Percentiles rank a stretch among this genome's conserved stretches.
These are phyloP conservation scores for Pistacia atlantica DNA, from an alignment of 345 rosid species.

Conservation along the genomic window DNA sequence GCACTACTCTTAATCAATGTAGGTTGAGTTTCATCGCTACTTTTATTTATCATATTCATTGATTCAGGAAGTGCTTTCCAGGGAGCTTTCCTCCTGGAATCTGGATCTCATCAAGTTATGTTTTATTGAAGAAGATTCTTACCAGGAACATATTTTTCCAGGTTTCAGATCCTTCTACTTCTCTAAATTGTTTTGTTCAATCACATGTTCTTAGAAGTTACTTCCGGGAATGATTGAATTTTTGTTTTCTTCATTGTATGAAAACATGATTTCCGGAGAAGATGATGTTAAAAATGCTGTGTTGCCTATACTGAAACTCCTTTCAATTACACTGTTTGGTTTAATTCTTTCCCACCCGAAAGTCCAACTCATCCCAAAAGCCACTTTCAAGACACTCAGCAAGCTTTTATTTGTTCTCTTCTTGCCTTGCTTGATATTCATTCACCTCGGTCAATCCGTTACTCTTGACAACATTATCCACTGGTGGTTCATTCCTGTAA, in stretches of 20 bases:
- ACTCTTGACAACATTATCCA: constrained; percentile 16
- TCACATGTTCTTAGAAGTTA: not conserved
- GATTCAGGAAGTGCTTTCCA: no score
- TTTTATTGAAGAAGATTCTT: no score
- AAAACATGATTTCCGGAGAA: constrained; percentile 9
- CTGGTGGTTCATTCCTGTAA: constrained; percentile 55
- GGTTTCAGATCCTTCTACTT: not conserved
- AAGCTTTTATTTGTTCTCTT: constrained; percentile 37
- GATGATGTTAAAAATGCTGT: constrained; percentile 28
- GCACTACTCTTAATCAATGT: no score
- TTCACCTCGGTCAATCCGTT: constrained; percentile 31
- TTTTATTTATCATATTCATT: no score
- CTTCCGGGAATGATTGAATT: constrained; percentile 6
- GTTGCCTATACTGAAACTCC: constrained; percentile 41
- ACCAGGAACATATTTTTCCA: no score
- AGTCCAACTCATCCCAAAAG: constrained; percentile 36
- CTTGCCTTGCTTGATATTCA: constrained; percentile 49
- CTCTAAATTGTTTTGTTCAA: not conserved
- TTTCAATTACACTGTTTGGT: constrained; percentile 35
- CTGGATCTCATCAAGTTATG: no score
- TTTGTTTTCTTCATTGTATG: not conserved
- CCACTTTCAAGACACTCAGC: constrained; percentile 39
- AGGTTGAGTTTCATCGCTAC: no score
- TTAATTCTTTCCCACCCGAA: constrained; percentile 35
- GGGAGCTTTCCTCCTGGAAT: no score